These are phyloP conservation scores for Retiboletus flavoniger DNA, from an alignment of 1,284 basidiomycete species.

Conservation along the genomic window DNA sequence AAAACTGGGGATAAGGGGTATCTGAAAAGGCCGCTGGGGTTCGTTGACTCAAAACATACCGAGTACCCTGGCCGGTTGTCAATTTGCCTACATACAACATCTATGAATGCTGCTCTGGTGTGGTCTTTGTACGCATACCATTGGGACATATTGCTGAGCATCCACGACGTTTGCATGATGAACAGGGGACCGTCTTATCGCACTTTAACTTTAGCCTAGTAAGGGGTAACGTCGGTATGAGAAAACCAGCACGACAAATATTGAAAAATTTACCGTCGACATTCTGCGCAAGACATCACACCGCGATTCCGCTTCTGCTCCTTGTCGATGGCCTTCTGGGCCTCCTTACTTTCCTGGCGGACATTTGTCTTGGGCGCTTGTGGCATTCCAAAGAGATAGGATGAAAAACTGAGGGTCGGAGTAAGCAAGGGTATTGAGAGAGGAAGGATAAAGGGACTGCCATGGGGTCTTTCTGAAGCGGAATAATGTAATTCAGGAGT, in stretches of 20 bases:
- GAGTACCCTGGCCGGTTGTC: slow-evolving; percentile 71
- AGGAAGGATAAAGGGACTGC: background rate
- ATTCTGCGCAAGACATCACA: slow-evolving; percentile 71
- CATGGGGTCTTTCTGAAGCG: slow-evolving; percentile 3
- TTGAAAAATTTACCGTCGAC: slow-evolving; percentile 49
- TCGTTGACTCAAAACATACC: slow-evolving; percentile 38
- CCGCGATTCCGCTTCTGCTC: slow-evolving; percentile 66
- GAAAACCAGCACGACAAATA: background rate
- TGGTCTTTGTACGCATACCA: slow-evolving; percentile 37
- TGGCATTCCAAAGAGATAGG: slow-evolving; percentile 20
- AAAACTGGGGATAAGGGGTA: slow-evolving; percentile 44
- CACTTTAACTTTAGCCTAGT: slow-evolving; percentile 72
- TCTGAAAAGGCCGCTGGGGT: background rate
- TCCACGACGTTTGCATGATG: slow-evolving; percentile 70
- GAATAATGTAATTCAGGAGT: slow-evolving; percentile 7
- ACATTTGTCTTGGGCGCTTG: slow-evolving; percentile 30
- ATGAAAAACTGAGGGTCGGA: background rate
- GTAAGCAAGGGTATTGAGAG: background rate
- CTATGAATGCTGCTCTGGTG: background rate
- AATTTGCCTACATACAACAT: slow-evolving; percentile 41
- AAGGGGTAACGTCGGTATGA: background rate
- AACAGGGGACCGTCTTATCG: slow-evolving; percentile 73
- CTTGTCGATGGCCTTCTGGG: slow-evolving; percentile 41
- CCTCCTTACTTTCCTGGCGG: slow-evolving; percentile 32
- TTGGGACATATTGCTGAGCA: slow-evolving; percentile 76